Evolutionary conservation across 495 filamentous ascomycete genomes (phyloP).

Genomic region (Penicillium longicatenatum): DNA sequence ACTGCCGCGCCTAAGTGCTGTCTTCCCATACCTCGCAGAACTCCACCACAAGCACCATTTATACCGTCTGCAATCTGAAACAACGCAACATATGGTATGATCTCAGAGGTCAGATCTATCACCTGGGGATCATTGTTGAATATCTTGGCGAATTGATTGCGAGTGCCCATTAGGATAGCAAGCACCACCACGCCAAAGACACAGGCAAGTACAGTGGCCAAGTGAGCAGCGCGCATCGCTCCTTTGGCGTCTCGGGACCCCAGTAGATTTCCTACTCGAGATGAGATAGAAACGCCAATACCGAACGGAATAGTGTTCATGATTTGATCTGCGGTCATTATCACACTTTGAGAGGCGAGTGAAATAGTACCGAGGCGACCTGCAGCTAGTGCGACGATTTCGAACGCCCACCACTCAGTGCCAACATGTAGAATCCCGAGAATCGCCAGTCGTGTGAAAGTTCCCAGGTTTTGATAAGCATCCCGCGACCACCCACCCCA

Average conservation of each 20-base stretch:
- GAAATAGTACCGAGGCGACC: constrained; percentile 81
- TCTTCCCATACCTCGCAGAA: constrained; percentile 79
- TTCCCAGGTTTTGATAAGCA: constrained; percentile 64
- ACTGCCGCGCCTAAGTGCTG: constrained; percentile 90
- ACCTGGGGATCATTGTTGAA: constrained; percentile 82
- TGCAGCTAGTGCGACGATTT: constrained; percentile 90
- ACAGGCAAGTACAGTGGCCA: constrained; percentile 74
- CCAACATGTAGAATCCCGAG: constrained; percentile 88
- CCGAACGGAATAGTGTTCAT: constrained; percentile 94
- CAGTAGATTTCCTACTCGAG: constrained; percentile 80
- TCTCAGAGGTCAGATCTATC: constrained; percentile 73
- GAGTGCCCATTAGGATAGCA: constrained; percentile 70
- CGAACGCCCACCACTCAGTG: constrained; percentile 96
- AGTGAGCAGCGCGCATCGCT: constrained; percentile 74
- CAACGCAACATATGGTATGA: constrained; percentile 87
- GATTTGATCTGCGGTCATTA: constrained; percentile 93
- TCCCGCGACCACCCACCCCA: constrained; percentile 80
- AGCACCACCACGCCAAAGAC: constrained; percentile 69
- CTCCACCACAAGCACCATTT: constrained; percentile 83
- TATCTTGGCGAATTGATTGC: constrained; percentile 75
- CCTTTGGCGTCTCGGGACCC: constrained; percentile 68
- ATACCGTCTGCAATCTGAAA: constrained; percentile 94
- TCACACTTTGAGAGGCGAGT: constrained; percentile 85
- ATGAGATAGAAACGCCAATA: constrained; percentile 79
- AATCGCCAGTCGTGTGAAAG: constrained; percentile 75